Evolutionary conservation across 345 rosid genomes (phyloP).

Genomic region (Boechera divaricarpa): DNA sequence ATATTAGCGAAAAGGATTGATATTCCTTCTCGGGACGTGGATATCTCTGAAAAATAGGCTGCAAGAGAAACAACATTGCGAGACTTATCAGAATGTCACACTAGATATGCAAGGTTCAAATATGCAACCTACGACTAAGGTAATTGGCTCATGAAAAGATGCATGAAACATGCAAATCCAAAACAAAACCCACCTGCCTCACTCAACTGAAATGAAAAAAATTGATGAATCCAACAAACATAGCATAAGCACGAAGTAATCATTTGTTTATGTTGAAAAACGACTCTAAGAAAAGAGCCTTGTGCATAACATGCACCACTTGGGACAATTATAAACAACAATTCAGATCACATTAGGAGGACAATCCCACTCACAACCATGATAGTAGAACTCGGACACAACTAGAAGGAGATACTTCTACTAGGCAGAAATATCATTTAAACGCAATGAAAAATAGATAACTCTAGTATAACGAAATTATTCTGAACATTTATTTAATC

Average conservation of each 20-base stretch:
- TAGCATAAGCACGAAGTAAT: slow-evolving; percentile 1
- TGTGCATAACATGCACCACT: slow-evolving; percentile 25
- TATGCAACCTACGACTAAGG: slow-evolving; percentile 12
- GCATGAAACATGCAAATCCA: slow-evolving; percentile 14
- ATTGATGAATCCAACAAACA: slow-evolving; percentile 8
- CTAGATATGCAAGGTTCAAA: slow-evolving; percentile 15
- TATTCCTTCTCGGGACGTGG: slow-evolving; percentile 99
- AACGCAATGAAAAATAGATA: background rate
- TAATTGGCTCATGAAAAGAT: slow-evolving; percentile 17
- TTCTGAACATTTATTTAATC: slow-evolving; percentile 3
- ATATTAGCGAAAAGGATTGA: slow-evolving; percentile 96
- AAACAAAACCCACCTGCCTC: slow-evolving; percentile 19
- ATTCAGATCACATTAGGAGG: slow-evolving; percentile 21
- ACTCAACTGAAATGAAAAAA: slow-evolving; percentile 1
- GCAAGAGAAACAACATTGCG: slow-evolving; percentile 46
- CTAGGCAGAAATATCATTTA: background rate
- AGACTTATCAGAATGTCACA: slow-evolving; percentile 39
- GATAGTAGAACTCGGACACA: slow-evolving; percentile 2
- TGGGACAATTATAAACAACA: slow-evolving; percentile 22
- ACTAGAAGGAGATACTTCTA: slow-evolving; percentile 1
- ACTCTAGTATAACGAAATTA: background rate
- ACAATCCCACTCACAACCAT: background rate
- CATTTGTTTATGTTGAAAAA: slow-evolving; percentile 25
- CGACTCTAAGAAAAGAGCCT: slow-evolving; percentile 10
- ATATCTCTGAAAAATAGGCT: slow-evolving; percentile 97